Evolutionary conservation across 2,329 filamentous ascomycete genomes (phyloP).

Genomic region (Arachnomyces sp.): DNA sequence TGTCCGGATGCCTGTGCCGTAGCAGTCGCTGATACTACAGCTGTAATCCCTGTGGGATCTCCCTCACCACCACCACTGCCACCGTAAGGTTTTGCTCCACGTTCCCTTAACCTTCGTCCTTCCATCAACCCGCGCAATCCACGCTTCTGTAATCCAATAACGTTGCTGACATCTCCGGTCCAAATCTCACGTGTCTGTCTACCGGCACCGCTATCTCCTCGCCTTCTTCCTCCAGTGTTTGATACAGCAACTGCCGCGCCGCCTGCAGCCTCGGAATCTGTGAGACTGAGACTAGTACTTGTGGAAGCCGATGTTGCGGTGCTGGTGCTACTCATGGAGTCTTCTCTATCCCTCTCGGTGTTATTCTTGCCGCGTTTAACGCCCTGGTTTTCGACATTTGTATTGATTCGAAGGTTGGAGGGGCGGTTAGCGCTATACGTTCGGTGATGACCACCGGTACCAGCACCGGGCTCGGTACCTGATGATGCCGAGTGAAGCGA

Average conservation of each 20-base stretch:
- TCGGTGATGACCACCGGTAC: conserved; percentile 4
- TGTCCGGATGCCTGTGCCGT: neutral
- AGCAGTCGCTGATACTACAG: neutral
- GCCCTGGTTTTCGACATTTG: conserved; percentile 13
- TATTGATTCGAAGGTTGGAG: conserved; percentile 32
- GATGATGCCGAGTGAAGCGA: conserved; percentile 24
- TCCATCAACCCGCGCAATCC: conserved; percentile 92
- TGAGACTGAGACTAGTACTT: conserved; percentile 31
- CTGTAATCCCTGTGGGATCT: neutral
- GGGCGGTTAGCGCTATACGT: conserved; percentile 11
- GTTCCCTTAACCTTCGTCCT: conserved; percentile 74
- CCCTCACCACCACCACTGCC: conserved; percentile 16
- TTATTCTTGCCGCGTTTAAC: conserved; percentile 18
- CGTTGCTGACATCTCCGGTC: conserved; percentile 65
- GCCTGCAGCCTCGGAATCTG: conserved; percentile 29
- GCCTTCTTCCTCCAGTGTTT: conserved; percentile 34
- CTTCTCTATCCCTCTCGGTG: conserved; percentile 26
- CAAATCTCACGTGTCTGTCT: conserved; percentile 58
- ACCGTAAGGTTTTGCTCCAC: conserved; percentile 40
- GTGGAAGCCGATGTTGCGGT: conserved; percentile 32
- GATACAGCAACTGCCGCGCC: conserved; percentile 31
- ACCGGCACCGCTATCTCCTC: conserved; percentile 18
- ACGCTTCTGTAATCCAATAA: conserved; percentile 91
- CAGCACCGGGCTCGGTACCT: neutral
- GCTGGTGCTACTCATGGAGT: conserved; percentile 33